Evolutionary conservation across 345 rosid species (phyloP).

Genomic region (Tarenaya hassleriana): DNA sequence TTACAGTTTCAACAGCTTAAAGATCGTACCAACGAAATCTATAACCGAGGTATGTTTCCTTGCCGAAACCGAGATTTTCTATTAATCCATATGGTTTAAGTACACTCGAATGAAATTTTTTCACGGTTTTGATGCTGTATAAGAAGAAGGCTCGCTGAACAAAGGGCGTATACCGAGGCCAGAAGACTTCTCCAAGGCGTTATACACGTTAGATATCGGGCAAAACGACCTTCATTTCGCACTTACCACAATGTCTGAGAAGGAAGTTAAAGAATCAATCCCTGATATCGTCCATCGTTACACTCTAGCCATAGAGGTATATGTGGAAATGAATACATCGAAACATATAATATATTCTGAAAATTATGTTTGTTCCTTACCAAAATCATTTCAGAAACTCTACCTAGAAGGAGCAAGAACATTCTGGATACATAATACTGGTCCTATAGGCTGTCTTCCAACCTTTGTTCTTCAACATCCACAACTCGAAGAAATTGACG

Average conservation of each 20-base stretch:
- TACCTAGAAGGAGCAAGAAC: conserved; percentile 28
- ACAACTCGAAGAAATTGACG: conserved; percentile 18
- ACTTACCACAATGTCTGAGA: conserved; percentile 24
- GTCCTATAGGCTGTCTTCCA: conserved; percentile 31
- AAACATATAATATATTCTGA: too few species aligned
- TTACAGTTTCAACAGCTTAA: conserved; percentile 24
- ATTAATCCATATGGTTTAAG: too few species aligned
- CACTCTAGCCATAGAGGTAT: conserved; percentile 15
- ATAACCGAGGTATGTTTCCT: conserved; percentile 14
- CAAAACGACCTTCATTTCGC: conserved; percentile 33
- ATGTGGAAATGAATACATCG: neutral
- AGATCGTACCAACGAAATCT: conserved; percentile 18
- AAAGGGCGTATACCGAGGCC: conserved; percentile 18
- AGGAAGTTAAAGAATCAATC: conserved; percentile 17
- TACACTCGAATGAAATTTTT: too few species aligned
- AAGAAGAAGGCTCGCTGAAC: conserved; percentile 10
- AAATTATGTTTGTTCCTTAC: too few species aligned
- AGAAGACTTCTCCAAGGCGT: conserved; percentile 23
- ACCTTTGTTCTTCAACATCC: neutral
- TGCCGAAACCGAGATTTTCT: too few species aligned
- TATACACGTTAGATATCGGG: conserved; percentile 39
- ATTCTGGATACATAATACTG: conserved; percentile 35
- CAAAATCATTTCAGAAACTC: conserved; percentile 13
- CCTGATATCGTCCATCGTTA: conserved; percentile 21
- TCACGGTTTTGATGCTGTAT: neutral